These are phyloP conservation scores for Plasmodium berghei DNA, from an alignment of 169 alveolate genomes.

Conservation along the genomic window DNA sequence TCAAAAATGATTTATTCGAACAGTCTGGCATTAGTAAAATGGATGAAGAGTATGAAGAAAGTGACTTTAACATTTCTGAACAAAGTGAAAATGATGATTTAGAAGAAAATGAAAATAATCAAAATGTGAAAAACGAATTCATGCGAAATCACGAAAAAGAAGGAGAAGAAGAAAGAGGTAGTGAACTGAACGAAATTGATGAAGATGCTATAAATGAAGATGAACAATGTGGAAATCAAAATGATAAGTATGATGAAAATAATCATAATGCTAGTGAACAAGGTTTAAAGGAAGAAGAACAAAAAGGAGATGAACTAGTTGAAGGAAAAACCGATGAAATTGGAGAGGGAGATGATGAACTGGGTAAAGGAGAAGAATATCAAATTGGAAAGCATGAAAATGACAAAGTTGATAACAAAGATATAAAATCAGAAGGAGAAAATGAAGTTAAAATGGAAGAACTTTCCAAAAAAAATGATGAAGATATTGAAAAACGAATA, in stretches of 20 bases:
- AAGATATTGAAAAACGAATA: constrained; percentile 1
- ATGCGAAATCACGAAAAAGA: not conserved
- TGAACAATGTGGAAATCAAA: not conserved
- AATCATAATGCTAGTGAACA: not conserved
- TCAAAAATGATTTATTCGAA: constrained; percentile 5
- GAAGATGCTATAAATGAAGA: not conserved
- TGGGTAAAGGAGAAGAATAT: not conserved
- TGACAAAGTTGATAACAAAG: not conserved
- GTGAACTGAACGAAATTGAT: not conserved
- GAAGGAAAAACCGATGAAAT: not conserved
- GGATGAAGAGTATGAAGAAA: not conserved
- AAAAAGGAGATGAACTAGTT: not conserved
- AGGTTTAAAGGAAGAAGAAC: not conserved
- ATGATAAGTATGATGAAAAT: not conserved
- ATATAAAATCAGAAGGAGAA: not conserved
- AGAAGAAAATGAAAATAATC: not conserved
- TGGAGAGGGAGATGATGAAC: not conserved
- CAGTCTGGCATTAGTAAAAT: not conserved
- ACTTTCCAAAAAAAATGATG: constrained; percentile 15
- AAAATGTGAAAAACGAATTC: not conserved
- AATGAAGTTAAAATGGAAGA: constrained; percentile 11
- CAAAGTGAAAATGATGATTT: constrained; percentile 1
- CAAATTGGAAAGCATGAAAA: not conserved
- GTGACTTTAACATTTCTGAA: not conserved
- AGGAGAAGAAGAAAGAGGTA: not conserved